Evolutionary conservation across 108 stramenopile genomes (phyloP).

Genomic region (Nitzschia sp.): DNA sequence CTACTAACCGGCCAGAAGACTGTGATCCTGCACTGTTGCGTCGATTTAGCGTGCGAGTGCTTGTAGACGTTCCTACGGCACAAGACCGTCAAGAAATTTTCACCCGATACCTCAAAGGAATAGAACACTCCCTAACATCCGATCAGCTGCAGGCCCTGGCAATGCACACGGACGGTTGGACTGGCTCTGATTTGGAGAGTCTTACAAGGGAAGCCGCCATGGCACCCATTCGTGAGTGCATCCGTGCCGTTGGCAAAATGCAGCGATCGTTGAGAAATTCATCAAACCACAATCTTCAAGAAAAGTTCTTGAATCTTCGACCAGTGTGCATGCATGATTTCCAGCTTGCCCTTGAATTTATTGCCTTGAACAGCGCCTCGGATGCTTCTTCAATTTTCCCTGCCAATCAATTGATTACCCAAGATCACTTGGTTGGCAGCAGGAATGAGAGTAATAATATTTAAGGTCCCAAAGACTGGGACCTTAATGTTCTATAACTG

Average conservation of each 20-base stretch:
- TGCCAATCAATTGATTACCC: too few relatives aligned
- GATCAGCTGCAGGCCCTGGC: constrained; percentile 52
- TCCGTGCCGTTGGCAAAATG: constrained; percentile 58
- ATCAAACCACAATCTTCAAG: constrained; percentile 47
- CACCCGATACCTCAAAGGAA: constrained; percentile 39
- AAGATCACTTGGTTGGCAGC: constrained; percentile 16
- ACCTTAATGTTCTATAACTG: background rate
- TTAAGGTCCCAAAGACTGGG: constrained; percentile 18
- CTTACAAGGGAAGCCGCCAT: constrained; percentile 80
- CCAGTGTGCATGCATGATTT: constrained; percentile 63
- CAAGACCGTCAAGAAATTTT: constrained; percentile 73
- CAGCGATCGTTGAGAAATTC: constrained; percentile 18
- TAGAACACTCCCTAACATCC: constrained; percentile 51
- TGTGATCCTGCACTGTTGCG: constrained; percentile 83
- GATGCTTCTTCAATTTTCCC: too few relatives aligned
- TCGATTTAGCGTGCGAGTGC: constrained; percentile 72
- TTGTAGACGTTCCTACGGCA: constrained; percentile 58
- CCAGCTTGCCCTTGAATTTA: constrained; percentile 49
- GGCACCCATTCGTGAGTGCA: constrained; percentile 82
- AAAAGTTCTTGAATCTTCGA: constrained; percentile 57
- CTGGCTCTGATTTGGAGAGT: constrained; percentile 79
- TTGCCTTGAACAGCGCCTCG: constrained; percentile 24
- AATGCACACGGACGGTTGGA: constrained; percentile 73
- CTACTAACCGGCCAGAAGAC: constrained; percentile 83
- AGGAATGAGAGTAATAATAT: constrained; percentile 55